Base-by-base conservation (phyloP, 1,284 basidiomycete genomes). In the Apiotrichum sp. region DNA sequence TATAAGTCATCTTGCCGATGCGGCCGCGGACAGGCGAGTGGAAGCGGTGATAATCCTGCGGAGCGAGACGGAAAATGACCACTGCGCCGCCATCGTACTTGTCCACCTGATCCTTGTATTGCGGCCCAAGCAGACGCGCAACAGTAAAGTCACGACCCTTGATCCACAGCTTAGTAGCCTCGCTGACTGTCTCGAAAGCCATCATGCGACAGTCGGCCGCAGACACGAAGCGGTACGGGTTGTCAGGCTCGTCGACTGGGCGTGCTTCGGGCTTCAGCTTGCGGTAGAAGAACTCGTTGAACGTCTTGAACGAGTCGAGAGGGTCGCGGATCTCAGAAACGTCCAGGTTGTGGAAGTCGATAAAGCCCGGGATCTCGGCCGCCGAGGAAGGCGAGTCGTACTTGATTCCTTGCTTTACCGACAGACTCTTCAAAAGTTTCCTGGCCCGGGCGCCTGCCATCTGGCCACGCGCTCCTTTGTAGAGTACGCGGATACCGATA, bases 41-140 rank as follows among this genome's bases (percentile, higher is more conserved):
- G 81, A 93, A 98, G 0, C 95, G 86, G 74, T 98, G 95, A 69
- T 98, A 98, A 71, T 96, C 93, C 58, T 93, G 92, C 0, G 93
- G 92, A 1, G 92, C 92, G n/a, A 97, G 79, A 41, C 92, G 81
- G 78, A 96, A 96, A 59, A 96, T 93, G 29, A 63, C 74, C 7
- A 76, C 58, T 3, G 82, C 87, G 3, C 93, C 93, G 11, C 88
- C 87, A 4, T 80, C 77, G 69, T 88, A 97, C 38, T 80, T 80
- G 2, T 86, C 83, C 1, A 82, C 81, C 53, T 87, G 82, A 29
- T 81, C 78, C 56, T 83, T 83, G 72, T 91, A 91, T 7, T 77
- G 78, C 6, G 89, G 86, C 0, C 93, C 93, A 0, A 98, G 81
- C 41, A 98, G 79, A 1, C 86, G 81, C 1, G 77, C 80, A 1